phyloP scores from a whole-genome alignment of 305 asterid species.

The Fraxinus sp. region DNA sequence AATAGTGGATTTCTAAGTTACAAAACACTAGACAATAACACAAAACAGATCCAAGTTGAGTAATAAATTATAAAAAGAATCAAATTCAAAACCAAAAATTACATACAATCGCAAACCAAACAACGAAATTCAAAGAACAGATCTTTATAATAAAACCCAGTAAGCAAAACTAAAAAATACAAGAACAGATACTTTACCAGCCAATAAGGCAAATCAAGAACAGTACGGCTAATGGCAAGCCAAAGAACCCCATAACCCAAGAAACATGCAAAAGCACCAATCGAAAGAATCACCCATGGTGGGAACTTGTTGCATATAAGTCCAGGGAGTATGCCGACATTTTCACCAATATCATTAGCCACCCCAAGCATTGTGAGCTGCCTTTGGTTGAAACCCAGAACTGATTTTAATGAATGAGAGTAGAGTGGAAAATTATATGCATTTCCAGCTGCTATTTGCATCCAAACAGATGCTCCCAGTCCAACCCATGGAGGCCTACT shows the following conservation, averaged over 20 bases:
- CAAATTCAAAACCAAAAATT: background rate
- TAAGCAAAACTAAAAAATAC: background rate
- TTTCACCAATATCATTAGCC: slow-evolving; percentile 70
- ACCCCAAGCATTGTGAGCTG: slow-evolving; percentile 68
- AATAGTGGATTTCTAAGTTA: no score
- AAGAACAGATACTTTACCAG: slow-evolving; percentile 39
- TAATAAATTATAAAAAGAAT: background rate
- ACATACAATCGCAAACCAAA: background rate
- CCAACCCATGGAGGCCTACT: slow-evolving; percentile 78
- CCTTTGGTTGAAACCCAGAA: slow-evolving; percentile 55
- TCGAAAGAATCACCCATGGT: slow-evolving; percentile 56
- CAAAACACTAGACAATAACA: background rate
- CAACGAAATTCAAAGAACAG: background rate
- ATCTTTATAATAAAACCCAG: slow-evolving; percentile 1
- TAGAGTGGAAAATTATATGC: slow-evolving; percentile 64
- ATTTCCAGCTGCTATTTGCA: slow-evolving; percentile 64
- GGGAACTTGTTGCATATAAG: slow-evolving; percentile 48
- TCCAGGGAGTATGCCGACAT: slow-evolving; percentile 60
- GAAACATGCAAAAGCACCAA: slow-evolving; percentile 56
- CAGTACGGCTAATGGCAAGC: slow-evolving; percentile 49
- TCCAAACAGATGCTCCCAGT: slow-evolving; percentile 69
- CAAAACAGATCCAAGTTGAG: background rate
- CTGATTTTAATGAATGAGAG: slow-evolving; percentile 64
- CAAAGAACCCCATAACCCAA: slow-evolving; percentile 72
- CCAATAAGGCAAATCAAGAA: slow-evolving; percentile 51